These are phyloP conservation scores for Eucalyptus tenuipes DNA, from an alignment of 345 rosid genomes.

Conservation along the genomic window DNA sequence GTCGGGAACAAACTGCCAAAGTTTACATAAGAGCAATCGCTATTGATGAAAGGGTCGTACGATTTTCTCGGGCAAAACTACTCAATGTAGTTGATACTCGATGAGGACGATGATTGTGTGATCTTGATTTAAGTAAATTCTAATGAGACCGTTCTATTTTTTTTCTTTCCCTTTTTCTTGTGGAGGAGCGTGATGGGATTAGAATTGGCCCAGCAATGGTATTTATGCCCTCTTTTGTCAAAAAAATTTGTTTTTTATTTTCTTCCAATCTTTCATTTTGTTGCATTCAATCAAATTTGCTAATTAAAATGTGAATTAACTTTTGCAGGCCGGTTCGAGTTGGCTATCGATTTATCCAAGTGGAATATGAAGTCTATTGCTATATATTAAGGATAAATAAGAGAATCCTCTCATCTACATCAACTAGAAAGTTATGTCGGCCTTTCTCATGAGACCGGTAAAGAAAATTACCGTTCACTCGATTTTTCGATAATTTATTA, in stretches of 20 bases:
- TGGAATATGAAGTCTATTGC: slow-evolving; percentile 1
- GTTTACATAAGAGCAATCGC: slow-evolving; percentile 10
- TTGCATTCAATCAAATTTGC: neutral
- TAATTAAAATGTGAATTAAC: neutral
- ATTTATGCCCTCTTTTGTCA: neutral
- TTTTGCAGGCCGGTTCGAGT: slow-evolving; percentile 2
- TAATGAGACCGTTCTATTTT: too few species aligned
- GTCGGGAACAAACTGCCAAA: slow-evolving; percentile 18
- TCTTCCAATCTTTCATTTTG: neutral
- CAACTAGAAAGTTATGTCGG: too few species aligned
- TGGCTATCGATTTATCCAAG: slow-evolving; percentile 6
- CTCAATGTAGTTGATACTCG: neutral
- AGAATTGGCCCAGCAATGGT: slow-evolving; percentile 2
- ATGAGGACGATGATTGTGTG: neutral
- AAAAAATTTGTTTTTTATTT: neutral
- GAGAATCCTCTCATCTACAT: neutral
- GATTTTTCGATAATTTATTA: too few species aligned
- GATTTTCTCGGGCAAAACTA: slow-evolving; percentile 31
- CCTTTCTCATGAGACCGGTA: neutral
- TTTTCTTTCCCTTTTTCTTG: neutral
- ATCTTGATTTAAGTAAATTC: neutral
- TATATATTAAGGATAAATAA: slow-evolving; percentile 8
- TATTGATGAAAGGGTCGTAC: slow-evolving; percentile 5
- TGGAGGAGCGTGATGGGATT: slow-evolving; percentile 4
- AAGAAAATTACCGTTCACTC: too few species aligned